Base-by-base conservation (phyloP, 2,329 filamentous ascomycete species). In the Thelonectria blattea region DNA sequence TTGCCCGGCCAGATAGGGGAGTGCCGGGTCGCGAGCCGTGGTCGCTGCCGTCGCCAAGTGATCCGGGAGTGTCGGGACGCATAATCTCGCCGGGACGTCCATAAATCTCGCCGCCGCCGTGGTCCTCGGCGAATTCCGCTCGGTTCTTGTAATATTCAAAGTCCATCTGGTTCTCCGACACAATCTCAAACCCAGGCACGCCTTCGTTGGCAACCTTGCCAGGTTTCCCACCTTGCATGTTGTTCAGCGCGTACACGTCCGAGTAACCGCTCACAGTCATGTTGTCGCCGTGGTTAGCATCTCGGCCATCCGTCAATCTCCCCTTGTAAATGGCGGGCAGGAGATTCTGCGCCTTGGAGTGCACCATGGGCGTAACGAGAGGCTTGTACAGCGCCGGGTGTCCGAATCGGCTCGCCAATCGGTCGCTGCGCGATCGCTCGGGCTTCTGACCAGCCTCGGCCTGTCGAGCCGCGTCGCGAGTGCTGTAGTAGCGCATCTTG, bases 311-410 rank as follows among this genome's bases (percentile, higher is more conserved):
- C 2, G 83, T 84, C 22, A 96, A 78, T 5, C 94, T 89, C 11
- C 93, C 94, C 22, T 88, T 88, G 74, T 97, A 97, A 51, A 99
- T 84, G 45, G 91, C 87, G n/a, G 90, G 89, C 10, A 99, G 83
- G 42, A 95, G 84, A 60, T 95, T 93, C 70, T 95, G 91, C 2
- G 92, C 92, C 76, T 91, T 96, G 55, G 92, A 90, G 70, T 96
- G 90, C 3, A 98, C 94, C 93, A 98, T 97, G 3, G 94, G 94
- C 0, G 93, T 96, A 68, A 94, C 93, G 18, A 98, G 83, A 3
- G 91, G 90, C 75, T 91, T 91, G 80, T 95, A 97, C 15, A 98
- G 83, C 5, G 91, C 93, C 1, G 94, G 95, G 73, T 99, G 92
- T 2, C 93, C 93, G 73, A 97, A 99, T 24, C 91, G 85, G 22